A percentile compares a stretch with the other conserved stretches of the same genome.
These are phyloP conservation scores for Sugiyamaella valdiviana DNA, from an alignment of 805 yeast genomes.

Conservation along the genomic window DNA sequence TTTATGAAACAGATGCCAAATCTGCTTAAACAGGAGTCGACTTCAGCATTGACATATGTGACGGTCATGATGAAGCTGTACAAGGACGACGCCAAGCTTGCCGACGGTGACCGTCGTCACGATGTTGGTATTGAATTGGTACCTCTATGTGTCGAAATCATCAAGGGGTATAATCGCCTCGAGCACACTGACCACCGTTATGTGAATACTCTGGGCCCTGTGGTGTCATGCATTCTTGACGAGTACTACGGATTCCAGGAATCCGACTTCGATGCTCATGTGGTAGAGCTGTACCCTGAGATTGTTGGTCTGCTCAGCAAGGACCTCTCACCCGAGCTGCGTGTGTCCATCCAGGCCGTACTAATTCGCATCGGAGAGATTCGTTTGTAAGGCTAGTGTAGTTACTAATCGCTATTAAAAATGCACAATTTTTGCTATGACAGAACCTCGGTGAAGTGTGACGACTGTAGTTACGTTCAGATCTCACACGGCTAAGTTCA, in stretches of 20 bases:
- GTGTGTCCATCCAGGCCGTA: conserved; percentile 31
- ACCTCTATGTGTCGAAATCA: conserved; percentile 65
- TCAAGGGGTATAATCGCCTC: conserved; percentile 61
- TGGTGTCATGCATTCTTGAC: conserved; percentile 77
- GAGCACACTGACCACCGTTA: conserved; percentile 69
- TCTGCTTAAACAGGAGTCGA: conserved; percentile 82
- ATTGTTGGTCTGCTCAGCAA: conserved; percentile 31
- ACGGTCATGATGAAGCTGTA: conserved; percentile 75
- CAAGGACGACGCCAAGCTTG: conserved; percentile 45
- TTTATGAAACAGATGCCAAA: conserved; percentile 90
- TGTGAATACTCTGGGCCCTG: conserved; percentile 84
- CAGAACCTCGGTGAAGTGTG: too few species aligned
- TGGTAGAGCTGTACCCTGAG: conserved; percentile 27
- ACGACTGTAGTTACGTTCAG: too few species aligned
- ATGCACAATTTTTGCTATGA: not conserved
- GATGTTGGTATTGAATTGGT: conserved; percentile 49
- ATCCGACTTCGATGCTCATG: conserved; percentile 27
- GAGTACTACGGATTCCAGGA: conserved; percentile 73
- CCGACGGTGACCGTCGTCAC: conserved; percentile 39
- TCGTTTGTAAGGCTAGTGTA: conserved; percentile 3
- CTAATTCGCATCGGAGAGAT: conserved; percentile 46
- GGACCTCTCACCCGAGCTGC: conserved; percentile 32
- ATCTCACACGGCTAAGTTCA: not conserved
- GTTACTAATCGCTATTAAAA: not conserved
- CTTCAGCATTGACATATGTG: conserved; percentile 81